Percentiles rank a stretch among this genome's conserved stretches.
Evolutionary conservation across 306 rosid species (phyloP).

Genomic region (Cercis canadensis): DNA sequence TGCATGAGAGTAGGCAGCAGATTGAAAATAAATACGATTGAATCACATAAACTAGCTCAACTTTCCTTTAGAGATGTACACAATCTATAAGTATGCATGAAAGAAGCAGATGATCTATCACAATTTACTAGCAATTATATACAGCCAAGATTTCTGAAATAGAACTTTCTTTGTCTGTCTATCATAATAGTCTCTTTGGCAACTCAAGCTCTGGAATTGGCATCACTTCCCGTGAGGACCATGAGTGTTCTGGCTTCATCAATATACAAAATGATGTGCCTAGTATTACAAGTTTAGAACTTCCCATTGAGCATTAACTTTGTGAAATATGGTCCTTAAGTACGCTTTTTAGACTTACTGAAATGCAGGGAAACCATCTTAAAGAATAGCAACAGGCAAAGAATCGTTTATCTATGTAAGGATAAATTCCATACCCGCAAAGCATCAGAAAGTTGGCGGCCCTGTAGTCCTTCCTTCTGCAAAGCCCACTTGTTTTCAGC

Average conservation of each 20-base stretch:
- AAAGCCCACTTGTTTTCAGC: constrained; percentile 92
- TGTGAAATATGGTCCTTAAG: neutral
- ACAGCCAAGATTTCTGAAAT: constrained; percentile 17
- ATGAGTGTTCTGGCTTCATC: neutral
- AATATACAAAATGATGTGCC: neutral
- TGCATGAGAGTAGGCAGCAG: constrained; percentile 20
- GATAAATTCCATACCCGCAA: constrained; percentile 65
- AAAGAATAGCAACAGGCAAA: neutral
- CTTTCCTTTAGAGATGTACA: neutral
- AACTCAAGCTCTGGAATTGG: constrained; percentile 20
- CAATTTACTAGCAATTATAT: constrained; percentile 5
- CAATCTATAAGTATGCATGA: neutral
- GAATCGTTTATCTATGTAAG: neutral
- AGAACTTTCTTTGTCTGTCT: constrained; percentile 6
- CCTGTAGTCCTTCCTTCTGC: constrained; percentile 80
- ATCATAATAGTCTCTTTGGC: constrained; percentile 8
- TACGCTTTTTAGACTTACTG: neutral
- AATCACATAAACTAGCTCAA: neutral
- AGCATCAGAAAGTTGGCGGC: constrained; percentile 77
- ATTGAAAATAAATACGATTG: constrained; percentile 8
- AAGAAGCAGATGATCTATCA: neutral
- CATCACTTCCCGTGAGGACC: neutral
- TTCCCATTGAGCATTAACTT: neutral
- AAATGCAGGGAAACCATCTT: constrained; percentile 6
- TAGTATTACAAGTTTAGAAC: constrained; percentile 9